phyloP scores from a whole-genome alignment of 2,329 filamentous ascomycete genomes.

The Drechmeria coniospora region DNA sequence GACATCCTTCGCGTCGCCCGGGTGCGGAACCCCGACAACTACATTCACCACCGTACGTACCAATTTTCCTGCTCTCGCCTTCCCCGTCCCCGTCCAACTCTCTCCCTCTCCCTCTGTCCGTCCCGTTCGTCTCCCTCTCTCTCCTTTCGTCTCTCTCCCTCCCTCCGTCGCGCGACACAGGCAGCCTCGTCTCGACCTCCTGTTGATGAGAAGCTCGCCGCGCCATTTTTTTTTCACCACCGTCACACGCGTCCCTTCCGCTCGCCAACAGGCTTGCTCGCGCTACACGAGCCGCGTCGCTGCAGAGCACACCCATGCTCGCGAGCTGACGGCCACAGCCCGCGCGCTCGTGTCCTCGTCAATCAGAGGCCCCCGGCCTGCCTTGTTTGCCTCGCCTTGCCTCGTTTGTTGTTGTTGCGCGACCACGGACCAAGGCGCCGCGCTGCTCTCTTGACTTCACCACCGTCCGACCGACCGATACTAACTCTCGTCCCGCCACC shows the following conservation, averaged over 20 bases:
- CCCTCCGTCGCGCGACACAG: constrained; percentile 1
- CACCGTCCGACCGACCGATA: constrained; percentile 10
- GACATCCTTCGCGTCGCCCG: too few species aligned
- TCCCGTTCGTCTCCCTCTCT: constrained; percentile 2
- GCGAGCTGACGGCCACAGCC: constrained; percentile 3
- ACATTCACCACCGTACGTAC: too few species aligned
- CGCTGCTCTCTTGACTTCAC: constrained; percentile 5
- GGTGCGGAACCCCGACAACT: constrained; percentile 14
- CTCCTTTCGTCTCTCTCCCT: constrained; percentile 1
- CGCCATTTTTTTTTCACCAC: background rate
- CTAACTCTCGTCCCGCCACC: constrained; percentile 10
- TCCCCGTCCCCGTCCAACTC: background rate
- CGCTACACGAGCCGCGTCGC: constrained; percentile 9
- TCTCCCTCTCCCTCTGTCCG: constrained; percentile 4
- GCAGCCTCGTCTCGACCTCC: constrained; percentile 1
- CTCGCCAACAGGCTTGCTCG: constrained; percentile 5
- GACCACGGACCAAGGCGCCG: too few species aligned
- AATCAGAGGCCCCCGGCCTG: constrained; percentile 2
- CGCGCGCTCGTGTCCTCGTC: constrained; percentile 4
- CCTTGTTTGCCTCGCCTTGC: constrained; percentile 4
- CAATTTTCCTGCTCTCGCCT: constrained; percentile 7
- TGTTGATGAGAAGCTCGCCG: background rate
- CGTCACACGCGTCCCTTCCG: constrained; percentile 6
- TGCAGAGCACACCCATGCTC: constrained; percentile 7
- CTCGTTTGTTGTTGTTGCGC: constrained; percentile 1